Percentiles rank a stretch among this genome's conserved stretches.
phyloP scores from a whole-genome alignment of 495 filamentous ascomycete genomes.

The Talaromyces adpressus region DNA sequence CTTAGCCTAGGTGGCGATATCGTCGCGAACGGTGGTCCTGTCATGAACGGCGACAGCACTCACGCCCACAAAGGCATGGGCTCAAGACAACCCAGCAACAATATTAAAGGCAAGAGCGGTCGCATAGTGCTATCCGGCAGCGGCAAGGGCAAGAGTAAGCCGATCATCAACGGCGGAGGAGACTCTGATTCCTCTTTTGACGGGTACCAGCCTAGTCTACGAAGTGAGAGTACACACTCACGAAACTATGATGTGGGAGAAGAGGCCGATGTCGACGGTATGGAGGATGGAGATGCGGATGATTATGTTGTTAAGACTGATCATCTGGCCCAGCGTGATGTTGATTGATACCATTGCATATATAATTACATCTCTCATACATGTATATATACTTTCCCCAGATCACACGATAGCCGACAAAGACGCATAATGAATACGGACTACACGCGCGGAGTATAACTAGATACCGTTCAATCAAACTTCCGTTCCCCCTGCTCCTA shows the following conservation, averaged over 20 bases:
- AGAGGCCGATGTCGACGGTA: constrained; percentile 32
- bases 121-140: constrained; percentile 15
- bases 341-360: neutral
- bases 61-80: constrained; percentile 13
- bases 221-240: constrained; percentile 8
- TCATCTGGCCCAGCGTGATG: constrained; percentile 17
- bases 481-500: too few species aligned
- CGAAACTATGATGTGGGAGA: constrained; percentile 21
- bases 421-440: too few species aligned
- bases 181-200: constrained; percentile 36
- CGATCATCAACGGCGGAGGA: constrained; percentile 15
- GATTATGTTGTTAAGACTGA: constrained; percentile 42
- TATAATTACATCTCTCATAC: neutral
- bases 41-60: constrained; percentile 17
- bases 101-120: constrained; percentile 30
- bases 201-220: constrained; percentile 14
- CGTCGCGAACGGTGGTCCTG: constrained; percentile 25
- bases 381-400: neutral
- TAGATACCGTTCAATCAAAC: too few species aligned
- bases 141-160: constrained; percentile 51
- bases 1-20: constrained; percentile 8
- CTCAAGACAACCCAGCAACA: constrained; percentile 20
- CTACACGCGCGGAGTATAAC: too few species aligned
- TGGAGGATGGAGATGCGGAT: constrained; percentile 40
- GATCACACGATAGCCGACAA: too few species aligned